Percentiles rank a stretch among this genome's conserved stretches.
phyloP scores from a whole-genome alignment of 805 yeast species.

The Pichia insulana region DNA sequence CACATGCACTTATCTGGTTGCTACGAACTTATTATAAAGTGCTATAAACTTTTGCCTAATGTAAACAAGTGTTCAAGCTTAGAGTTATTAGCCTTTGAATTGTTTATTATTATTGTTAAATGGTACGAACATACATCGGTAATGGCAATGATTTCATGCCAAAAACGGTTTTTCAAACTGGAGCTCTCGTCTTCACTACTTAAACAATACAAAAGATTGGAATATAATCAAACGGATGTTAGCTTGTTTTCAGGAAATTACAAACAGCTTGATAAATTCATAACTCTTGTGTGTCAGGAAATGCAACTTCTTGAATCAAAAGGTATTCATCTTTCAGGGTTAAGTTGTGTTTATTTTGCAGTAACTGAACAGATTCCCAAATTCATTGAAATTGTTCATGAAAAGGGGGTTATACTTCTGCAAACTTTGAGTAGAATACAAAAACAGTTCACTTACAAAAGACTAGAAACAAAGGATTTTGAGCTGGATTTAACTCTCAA shows the following conservation, averaged over 20 bases:
- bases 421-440: neutral
- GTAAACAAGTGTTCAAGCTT: too few relatives aligned
- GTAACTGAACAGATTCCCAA: neutral
- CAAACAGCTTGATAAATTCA: neutral
- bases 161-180: constrained; percentile 5
- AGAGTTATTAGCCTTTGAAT: constrained; percentile 9
- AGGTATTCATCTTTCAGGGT: constrained; percentile 8
- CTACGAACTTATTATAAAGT: constrained; percentile 7
- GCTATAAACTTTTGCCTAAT: constrained; percentile 8
- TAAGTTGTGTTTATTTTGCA: constrained; percentile 6
- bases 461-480: constrained; percentile 4
- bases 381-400: neutral
- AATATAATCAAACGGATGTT: constrained; percentile 2
- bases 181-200: neutral
- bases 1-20: constrained; percentile 11
- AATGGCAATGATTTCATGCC: constrained; percentile 5
- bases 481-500: constrained; percentile 9
- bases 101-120: constrained; percentile 4
- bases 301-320: too few relatives aligned
- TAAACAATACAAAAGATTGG: neutral
- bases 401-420: constrained; percentile 2
- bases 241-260: constrained; percentile 9
- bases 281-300: neutral
- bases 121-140: constrained; percentile 10
- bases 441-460: neutral